Evolutionary conservation across 495 filamentous ascomycete species (phyloP).

Genomic region (Podospora didyma): DNA sequence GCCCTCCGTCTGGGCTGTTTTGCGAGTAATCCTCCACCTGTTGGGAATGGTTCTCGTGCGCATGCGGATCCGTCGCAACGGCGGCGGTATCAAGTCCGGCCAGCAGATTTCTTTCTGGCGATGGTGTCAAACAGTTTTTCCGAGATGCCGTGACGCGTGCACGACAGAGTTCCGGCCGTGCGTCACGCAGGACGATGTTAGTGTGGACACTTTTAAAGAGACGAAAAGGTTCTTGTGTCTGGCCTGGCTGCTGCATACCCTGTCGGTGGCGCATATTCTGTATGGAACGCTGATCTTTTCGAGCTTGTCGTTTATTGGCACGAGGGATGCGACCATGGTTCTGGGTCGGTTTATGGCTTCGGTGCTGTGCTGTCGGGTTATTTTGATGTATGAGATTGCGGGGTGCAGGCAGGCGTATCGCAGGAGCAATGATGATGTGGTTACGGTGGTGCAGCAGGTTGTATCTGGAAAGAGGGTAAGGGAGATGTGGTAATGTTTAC

Average conservation of each 20-base stretch:
- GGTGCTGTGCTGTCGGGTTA: conserved; percentile 14
- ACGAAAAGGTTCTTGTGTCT: not conserved
- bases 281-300: conserved; percentile 25
- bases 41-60: conserved; percentile 4
- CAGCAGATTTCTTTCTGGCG: not conserved
- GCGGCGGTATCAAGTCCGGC: not conserved
- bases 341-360: conserved; percentile 19
- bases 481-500: too few species aligned
- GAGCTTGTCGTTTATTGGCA: conserved; percentile 20
- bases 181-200: not conserved
- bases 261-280: conserved; percentile 15
- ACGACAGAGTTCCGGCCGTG: not conserved
- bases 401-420: conserved; percentile 9
- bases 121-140: not conserved
- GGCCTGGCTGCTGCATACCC: conserved; percentile 11
- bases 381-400: conserved; percentile 24
- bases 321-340: conserved; percentile 14
- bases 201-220: not conserved
- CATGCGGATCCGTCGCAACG: conserved; percentile 3
- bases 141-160: not conserved
- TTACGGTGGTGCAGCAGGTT: too few species aligned
- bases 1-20: conserved; percentile 8
- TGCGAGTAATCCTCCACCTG: conserved; percentile 10
- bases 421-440: not conserved
- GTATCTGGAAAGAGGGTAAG: too few species aligned